These are phyloP conservation scores for Piloderma croceum DNA, from an alignment of 768 basidiomycete species.

Conservation along the genomic window DNA sequence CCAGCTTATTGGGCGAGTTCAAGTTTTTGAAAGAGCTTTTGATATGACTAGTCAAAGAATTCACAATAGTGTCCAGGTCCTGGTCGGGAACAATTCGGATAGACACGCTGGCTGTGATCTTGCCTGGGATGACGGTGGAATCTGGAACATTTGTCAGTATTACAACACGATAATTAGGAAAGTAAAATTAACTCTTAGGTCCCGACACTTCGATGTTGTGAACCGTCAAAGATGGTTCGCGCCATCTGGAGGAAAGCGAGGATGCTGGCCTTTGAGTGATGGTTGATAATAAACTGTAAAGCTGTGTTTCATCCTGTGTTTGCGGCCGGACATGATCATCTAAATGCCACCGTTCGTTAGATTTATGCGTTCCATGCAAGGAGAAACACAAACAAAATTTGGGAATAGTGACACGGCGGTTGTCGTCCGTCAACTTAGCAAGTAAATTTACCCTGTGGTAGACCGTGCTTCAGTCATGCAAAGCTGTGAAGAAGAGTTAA, in stretches of 20 bases:
- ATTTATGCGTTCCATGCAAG: not conserved
- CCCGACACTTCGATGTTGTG: constrained; percentile 83
- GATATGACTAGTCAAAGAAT: constrained; percentile 55
- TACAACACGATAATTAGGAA: not conserved
- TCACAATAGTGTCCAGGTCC: constrained; percentile 62
- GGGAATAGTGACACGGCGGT: constrained; percentile 62
- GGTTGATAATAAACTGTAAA: constrained; percentile 64
- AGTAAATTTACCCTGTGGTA: constrained; percentile 67
- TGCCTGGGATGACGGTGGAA: constrained; percentile 83
- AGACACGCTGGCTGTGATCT: constrained; percentile 80
- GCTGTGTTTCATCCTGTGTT: constrained; percentile 57
- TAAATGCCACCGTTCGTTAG: constrained; percentile 21
- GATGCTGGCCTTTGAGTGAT: constrained; percentile 65
- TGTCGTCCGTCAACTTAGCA: constrained; percentile 56
- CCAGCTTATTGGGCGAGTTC: constrained; percentile 63
- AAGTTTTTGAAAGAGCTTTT: constrained; percentile 51
- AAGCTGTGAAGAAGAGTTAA: not conserved
- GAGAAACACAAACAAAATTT: constrained; percentile 67
- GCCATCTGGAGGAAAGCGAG: constrained; percentile 74
- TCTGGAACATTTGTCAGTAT: constrained; percentile 35
- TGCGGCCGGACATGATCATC: constrained; percentile 74
- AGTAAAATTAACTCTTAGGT: constrained; percentile 55
- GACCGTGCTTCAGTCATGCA: not conserved
- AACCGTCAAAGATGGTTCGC: constrained; percentile 85
- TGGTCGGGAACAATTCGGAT: constrained; percentile 95